These are phyloP conservation scores for Raphanus raphanistrum DNA, from an alignment of 345 rosid species.

Conservation along the genomic window DNA sequence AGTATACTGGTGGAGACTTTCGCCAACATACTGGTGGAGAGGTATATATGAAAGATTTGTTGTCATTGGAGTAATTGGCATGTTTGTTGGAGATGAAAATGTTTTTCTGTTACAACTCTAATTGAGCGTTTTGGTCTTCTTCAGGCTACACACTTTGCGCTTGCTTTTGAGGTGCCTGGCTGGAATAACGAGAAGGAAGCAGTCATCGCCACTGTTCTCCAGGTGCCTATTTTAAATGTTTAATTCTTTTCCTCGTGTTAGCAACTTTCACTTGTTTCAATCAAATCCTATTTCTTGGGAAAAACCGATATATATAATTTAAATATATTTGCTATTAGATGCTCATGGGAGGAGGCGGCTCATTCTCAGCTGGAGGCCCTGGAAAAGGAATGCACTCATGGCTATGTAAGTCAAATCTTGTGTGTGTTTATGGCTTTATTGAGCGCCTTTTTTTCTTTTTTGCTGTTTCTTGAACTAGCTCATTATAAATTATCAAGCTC, in stretches of 20 bases:
- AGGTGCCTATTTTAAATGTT: constrained; percentile 45
- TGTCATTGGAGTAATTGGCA: neutral
- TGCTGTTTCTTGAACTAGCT: neutral
- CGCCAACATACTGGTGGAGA: constrained; percentile 63
- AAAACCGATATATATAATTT: neutral
- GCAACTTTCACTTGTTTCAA: neutral
- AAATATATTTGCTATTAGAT: constrained; percentile 46
- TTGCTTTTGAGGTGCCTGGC: constrained; percentile 77
- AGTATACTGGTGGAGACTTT: constrained; percentile 72
- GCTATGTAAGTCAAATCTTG: constrained; percentile 61
- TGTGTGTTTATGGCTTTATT: neutral
- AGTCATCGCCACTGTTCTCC: constrained; percentile 62
- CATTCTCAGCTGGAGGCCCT: constrained; percentile 97
- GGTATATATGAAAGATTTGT: constrained; percentile 36
- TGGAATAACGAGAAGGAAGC: constrained; percentile 75
- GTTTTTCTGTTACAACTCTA: neutral
- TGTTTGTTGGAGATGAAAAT: constrained; percentile 5
- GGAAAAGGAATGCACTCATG: constrained; percentile 97
- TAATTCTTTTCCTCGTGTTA: neutral
- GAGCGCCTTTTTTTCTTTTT: neutral
- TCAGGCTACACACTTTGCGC: constrained; percentile 66
- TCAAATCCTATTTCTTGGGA: neutral
- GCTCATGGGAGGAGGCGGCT: constrained; percentile 98
- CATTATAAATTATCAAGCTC: neutral
- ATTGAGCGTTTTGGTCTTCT: constrained; percentile 1